These are phyloP conservation scores for Syncephalis plumigaleata DNA, from an alignment of 371 early-diverging fungal genomes.

Conservation along the genomic window DNA sequence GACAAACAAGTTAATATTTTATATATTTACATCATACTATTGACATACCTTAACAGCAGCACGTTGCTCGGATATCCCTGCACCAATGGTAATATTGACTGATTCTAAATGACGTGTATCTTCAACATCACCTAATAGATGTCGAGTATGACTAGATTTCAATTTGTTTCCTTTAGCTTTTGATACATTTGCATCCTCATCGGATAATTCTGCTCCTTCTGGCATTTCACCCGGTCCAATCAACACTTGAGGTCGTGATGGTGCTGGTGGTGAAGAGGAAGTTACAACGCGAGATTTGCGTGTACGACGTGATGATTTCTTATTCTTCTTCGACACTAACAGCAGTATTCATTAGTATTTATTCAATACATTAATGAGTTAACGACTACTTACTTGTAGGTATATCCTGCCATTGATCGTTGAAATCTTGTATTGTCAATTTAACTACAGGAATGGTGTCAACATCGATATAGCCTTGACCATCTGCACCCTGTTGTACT, in stretches of 20 bases:
- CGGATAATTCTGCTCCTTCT: conserved; percentile 31
- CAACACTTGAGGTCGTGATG: conserved; percentile 21
- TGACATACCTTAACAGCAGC: too few species aligned
- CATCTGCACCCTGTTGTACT: too few species aligned
- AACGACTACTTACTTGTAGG: neutral
- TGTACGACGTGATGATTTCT: neutral
- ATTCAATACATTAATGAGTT: neutral
- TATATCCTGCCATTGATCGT: conserved; percentile 9
- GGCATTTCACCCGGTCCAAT: conserved; percentile 50
- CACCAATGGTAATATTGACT: too few species aligned
- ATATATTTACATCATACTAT: too few species aligned
- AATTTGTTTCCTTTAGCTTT: too few species aligned
- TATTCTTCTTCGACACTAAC: neutral
- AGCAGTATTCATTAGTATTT: too few species aligned
- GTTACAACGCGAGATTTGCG: neutral
- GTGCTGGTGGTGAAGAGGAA: conserved; percentile 12
- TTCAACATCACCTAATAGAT: conserved; percentile 34
- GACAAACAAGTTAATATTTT: too few species aligned
- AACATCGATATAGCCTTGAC: conserved; percentile 28
- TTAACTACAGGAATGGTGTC: conserved; percentile 71
- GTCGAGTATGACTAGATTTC: conserved; percentile 29
- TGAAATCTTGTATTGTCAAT: conserved; percentile 40
- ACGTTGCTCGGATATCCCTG: too few species aligned
- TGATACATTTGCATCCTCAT: conserved; percentile 20
- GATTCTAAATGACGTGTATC: conserved; percentile 17